A percentile compares a stretch with the other conserved stretches of the same genome.
phyloP scores from a whole-genome alignment of 2,329 filamentous ascomycete species.

The Hypoxylon sp. region DNA sequence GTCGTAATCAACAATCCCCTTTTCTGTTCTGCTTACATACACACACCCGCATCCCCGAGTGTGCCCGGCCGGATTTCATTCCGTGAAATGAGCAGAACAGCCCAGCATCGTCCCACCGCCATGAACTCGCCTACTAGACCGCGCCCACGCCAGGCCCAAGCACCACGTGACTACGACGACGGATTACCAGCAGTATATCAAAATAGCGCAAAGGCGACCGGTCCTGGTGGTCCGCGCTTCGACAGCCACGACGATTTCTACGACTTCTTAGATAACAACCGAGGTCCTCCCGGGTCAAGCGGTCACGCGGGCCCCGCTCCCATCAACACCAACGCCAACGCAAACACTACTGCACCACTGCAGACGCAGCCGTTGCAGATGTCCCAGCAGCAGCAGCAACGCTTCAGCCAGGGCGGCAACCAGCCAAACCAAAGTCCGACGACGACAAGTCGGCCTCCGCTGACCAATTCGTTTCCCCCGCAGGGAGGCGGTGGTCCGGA shows the following conservation, averaged over 20 bases:
- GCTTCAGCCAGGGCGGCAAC: slow-evolving; percentile 38
- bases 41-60: slow-evolving; percentile 16
- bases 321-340: slow-evolving; percentile 33
- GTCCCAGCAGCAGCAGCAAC: slow-evolving; percentile 45
- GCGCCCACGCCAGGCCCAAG: slow-evolving; percentile 44
- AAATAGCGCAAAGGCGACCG: slow-evolving; percentile 28
- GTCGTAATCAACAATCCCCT: too few relatives aligned
- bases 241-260: slow-evolving; percentile 55
- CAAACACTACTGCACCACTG: slow-evolving; percentile 35
- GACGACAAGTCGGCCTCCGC: slow-evolving; percentile 50
- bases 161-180: slow-evolving; percentile 48
- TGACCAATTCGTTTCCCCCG: slow-evolving; percentile 50
- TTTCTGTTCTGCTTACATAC: slow-evolving; percentile 8
- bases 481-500: slow-evolving; percentile 37
- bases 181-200: slow-evolving; percentile 31
- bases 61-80: slow-evolving; percentile 11
- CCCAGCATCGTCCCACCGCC: slow-evolving; percentile 18
- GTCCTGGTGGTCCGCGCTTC: slow-evolving; percentile 42
- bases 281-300: slow-evolving; percentile 38
- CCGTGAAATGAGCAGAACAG: slow-evolving; percentile 27
- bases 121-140: slow-evolving; percentile 45
- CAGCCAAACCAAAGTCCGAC: slow-evolving; percentile 35
- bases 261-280: slow-evolving; percentile 53
- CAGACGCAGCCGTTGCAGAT: slow-evolving; percentile 40
- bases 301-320: slow-evolving; percentile 5